phyloP scores from a whole-genome alignment of 1,139 yeast species.

The Kazachstania sp. region DNA sequence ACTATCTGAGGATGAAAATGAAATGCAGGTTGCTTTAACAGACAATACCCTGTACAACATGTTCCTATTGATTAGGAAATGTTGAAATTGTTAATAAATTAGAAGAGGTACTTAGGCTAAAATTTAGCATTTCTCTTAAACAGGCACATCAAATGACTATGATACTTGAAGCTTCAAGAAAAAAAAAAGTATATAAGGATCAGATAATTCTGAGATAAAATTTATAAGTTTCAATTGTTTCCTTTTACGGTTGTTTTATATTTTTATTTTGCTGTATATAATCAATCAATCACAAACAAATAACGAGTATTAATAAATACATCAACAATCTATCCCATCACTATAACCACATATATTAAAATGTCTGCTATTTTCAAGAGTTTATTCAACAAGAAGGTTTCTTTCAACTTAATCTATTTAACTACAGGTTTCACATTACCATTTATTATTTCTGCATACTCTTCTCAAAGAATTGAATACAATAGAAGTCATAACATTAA shows the following conservation, averaged over 20 bases:
- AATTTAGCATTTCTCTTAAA: no score
- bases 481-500: not conserved
- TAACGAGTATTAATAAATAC: not conserved
- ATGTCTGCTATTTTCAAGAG: conserved; percentile 1
- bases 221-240: not conserved
- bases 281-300: not conserved
- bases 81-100: no score
- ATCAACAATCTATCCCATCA: no score
- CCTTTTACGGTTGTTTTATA: not conserved
- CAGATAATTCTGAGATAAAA: not conserved
- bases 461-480: conserved; percentile 5
- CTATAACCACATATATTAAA: not conserved
- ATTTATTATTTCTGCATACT: conserved; percentile 15
- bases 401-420: conserved; percentile 15
- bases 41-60: no score
- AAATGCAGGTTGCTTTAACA: no score
- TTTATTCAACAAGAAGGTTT: conserved; percentile 7
- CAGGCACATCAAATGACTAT: no score
- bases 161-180: no score
- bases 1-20: no score
- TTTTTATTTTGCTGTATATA: not conserved
- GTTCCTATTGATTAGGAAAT: no score
- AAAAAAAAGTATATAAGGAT: not conserved
- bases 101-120: no score
- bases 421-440: conserved; percentile 20